phyloP scores from a whole-genome alignment of 306 rosid species.

The Sophora flavescens region DNA sequence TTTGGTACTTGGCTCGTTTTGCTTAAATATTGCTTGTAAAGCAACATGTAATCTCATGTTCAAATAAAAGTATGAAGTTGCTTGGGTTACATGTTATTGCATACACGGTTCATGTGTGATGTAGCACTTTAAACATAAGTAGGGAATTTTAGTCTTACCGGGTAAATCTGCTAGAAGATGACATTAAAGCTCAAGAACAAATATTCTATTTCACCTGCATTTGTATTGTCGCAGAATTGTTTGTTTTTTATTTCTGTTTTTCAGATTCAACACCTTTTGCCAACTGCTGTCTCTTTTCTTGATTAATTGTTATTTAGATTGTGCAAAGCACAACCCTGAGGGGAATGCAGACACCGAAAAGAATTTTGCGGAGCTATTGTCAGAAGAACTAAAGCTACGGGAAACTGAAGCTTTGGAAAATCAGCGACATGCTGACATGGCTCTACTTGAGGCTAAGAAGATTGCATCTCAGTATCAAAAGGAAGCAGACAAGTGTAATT shows the following conservation, averaged over 20 bases:
- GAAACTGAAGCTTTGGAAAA: slow-evolving; percentile 75
- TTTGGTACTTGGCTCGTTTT: background rate
- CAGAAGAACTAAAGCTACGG: slow-evolving; percentile 79
- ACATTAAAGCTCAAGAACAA: background rate
- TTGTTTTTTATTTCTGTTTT: background rate
- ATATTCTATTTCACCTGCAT: slow-evolving; percentile 1
- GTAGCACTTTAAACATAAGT: background rate
- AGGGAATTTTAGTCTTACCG: background rate
- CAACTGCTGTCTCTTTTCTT: slow-evolving; percentile 27
- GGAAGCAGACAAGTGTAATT: slow-evolving; percentile 96
- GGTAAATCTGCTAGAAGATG: slow-evolving; percentile 9
- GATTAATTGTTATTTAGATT: slow-evolving; percentile 60
- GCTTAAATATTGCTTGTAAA: background rate
- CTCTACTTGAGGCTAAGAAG: slow-evolving; percentile 90
- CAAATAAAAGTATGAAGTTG: background rate
- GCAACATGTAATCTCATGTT: background rate
- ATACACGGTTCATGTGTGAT: background rate
- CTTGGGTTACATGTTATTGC: background rate
- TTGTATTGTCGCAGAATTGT: background rate
- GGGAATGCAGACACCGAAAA: slow-evolving; percentile 74
- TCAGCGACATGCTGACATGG: slow-evolving; percentile 72
- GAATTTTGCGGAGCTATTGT: slow-evolving; percentile 77
- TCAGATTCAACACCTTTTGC: slow-evolving; percentile 15
- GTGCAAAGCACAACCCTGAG: slow-evolving; percentile 80
- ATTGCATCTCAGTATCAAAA: slow-evolving; percentile 90